Conservation (phyloP, 2,329 filamentous ascomycete species). For the Alternaria solani region DNA sequence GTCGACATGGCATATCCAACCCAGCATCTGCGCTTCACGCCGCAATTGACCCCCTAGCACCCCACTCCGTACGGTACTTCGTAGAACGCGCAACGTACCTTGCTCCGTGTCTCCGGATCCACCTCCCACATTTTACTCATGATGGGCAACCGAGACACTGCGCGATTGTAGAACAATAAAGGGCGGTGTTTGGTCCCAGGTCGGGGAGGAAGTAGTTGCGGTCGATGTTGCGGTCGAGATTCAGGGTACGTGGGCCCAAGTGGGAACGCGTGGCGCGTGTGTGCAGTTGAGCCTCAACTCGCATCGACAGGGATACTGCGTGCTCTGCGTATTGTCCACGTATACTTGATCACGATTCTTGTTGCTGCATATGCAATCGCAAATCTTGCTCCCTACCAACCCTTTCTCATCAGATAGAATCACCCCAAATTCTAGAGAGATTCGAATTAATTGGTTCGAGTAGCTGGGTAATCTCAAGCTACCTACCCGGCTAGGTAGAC, state of each 20-base stretch:
- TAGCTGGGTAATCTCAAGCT: neutral
- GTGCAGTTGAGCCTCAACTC: slow-evolving; percentile 26
- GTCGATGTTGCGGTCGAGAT: slow-evolving; percentile 24
- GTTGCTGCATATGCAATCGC: neutral
- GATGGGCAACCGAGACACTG: slow-evolving; percentile 21
- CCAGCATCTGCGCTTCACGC: neutral
- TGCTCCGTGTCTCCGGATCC: slow-evolving; percentile 94
- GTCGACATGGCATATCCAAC: neutral
- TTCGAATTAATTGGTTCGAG: neutral
- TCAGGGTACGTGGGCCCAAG: slow-evolving; percentile 23
- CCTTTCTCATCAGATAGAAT: neutral
- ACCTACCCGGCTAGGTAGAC: neutral
- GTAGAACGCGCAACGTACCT: slow-evolving; percentile 64
- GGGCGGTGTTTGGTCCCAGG: neutral
- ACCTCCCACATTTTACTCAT: slow-evolving; percentile 95
- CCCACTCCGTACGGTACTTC: slow-evolving; percentile 13
- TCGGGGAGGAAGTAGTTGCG: slow-evolving; percentile 1
- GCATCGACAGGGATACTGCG: neutral
- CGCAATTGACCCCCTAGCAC: slow-evolving; percentile 15
- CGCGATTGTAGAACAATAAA: slow-evolving; percentile 2
- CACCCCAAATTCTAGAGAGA: neutral
- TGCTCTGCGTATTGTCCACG: neutral
- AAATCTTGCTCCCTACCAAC: neutral
- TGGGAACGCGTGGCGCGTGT: slow-evolving; percentile 27
- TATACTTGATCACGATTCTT: neutral